A percentile compares a stretch with the other conserved stretches of the same genome.
These are phyloP conservation scores for Physocladia obscura DNA, from an alignment of 192 early-diverging fungal species.

Conservation along the genomic window DNA sequence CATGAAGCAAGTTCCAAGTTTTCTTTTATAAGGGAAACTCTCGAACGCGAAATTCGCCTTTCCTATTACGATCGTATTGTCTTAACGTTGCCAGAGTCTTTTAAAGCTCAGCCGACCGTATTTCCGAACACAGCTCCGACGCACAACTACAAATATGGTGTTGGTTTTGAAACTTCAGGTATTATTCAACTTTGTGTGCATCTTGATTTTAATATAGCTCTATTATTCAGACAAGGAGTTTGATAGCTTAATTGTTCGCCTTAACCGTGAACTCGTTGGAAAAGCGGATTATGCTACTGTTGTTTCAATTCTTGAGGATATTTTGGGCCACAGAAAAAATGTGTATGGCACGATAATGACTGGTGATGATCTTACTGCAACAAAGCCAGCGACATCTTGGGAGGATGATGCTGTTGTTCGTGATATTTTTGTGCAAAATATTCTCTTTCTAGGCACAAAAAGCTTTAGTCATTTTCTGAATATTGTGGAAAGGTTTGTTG, in stretches of 20 bases:
- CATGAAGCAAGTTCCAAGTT: slow-evolving; percentile 54
- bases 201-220: background rate
- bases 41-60: slow-evolving; percentile 82
- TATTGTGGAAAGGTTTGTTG: slow-evolving; percentile 78
- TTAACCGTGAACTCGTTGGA: slow-evolving; percentile 14
- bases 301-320: slow-evolving; percentile 21
- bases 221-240: slow-evolving; percentile 29
- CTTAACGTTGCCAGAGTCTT: slow-evolving; percentile 70
- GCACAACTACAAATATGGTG: slow-evolving; percentile 48
- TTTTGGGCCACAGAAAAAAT: slow-evolving; percentile 15
- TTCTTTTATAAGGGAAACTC: slow-evolving; percentile 81
- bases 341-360: slow-evolving; percentile 2
- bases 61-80: slow-evolving; percentile 89
- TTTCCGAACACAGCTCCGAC: slow-evolving; percentile 67
- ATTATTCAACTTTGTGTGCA: background rate
- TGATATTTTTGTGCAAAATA: slow-evolving; percentile 77
- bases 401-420: slow-evolving; percentile 44
- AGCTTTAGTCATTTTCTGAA: slow-evolving; percentile 92
- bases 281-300: slow-evolving; percentile 29
- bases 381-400: background rate
- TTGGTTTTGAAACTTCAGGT: slow-evolving; percentile 6
- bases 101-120: slow-evolving; percentile 43
- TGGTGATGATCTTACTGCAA: background rate
- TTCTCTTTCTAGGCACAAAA: slow-evolving; percentile 86
- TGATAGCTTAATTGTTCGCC: slow-evolving; percentile 14